Conservation (phyloP, 371 early-diverging fungal species). For the Mortierella polycephala region DNA sequence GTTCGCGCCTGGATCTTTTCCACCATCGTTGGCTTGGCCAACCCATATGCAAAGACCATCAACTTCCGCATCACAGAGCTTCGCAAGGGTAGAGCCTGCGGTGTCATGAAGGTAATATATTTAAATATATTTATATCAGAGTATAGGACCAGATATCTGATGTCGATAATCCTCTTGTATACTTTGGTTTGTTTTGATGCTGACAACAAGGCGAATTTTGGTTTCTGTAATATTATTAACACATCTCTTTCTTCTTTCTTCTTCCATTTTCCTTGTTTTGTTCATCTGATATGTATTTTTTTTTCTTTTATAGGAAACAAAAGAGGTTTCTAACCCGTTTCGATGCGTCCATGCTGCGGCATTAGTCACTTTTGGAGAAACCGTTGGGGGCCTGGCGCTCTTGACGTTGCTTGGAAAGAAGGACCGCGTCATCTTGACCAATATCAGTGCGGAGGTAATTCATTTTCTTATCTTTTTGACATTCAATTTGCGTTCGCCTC, state of each 20-base stretch:
- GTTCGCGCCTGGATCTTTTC: constrained; percentile 50
- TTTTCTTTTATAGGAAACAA: constrained; percentile 34
- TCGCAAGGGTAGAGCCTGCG: constrained; percentile 48
- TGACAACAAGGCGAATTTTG: too few relatives aligned
- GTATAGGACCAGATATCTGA: too few relatives aligned
- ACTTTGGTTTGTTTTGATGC: too few relatives aligned
- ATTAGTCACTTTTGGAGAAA: constrained; percentile 70
- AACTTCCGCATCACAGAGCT: constrained; percentile 53
- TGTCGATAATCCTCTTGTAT: too few relatives aligned
- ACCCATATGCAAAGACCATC: constrained; percentile 40
- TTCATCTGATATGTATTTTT: neutral
- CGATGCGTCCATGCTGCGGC: constrained; percentile 66
- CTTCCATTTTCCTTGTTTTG: neutral
- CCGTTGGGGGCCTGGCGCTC: constrained; percentile 66
- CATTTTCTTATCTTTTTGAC: too few relatives aligned
- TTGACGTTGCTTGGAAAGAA: constrained; percentile 58
- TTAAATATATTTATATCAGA: too few relatives aligned
- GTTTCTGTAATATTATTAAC: neutral
- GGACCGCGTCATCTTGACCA: constrained; percentile 60
- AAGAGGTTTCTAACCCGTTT: constrained; percentile 43
- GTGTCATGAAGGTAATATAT: constrained; percentile 48
- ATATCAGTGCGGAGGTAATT: constrained; percentile 66
- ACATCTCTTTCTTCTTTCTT: neutral
- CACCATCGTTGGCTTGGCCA: constrained; percentile 38
- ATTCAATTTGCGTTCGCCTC: too few relatives aligned